Conservation (phyloP, 2,329 filamentous ascomycete genomes). For the Neofusicoccum laricinum region DNA sequence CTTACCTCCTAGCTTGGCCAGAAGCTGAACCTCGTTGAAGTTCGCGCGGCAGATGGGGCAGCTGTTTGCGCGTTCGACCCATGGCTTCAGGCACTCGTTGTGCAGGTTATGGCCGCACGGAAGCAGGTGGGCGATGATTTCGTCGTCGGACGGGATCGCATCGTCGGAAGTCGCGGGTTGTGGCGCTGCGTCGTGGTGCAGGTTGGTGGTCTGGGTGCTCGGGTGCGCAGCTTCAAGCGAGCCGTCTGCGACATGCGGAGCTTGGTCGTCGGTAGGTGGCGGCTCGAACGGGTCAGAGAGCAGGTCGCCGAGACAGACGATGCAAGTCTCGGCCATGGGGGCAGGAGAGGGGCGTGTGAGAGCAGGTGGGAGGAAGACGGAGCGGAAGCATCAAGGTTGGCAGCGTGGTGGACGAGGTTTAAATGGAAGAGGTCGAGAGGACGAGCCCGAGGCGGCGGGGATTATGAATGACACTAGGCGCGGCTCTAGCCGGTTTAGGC, state of each 20-base stretch:
- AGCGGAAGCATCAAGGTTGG: constrained; percentile 11
- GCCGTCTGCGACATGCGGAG: constrained; percentile 13
- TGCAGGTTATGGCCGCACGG: constrained; percentile 91
- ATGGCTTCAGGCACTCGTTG: constrained; percentile 86
- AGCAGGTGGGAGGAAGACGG: constrained; percentile 14
- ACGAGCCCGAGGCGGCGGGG: constrained; percentile 7
- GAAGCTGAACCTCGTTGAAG: constrained; percentile 88
- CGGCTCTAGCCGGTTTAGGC: constrained; percentile 4
- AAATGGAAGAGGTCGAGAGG: constrained; percentile 24
- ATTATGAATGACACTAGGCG: constrained; percentile 16
- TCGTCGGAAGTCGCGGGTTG: constrained; percentile 26
- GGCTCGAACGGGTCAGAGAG: constrained; percentile 42
- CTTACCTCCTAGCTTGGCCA: constrained; percentile 75
- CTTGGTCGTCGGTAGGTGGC: constrained; percentile 35
- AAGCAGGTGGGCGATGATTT: constrained; percentile 59
- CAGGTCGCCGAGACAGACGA: constrained; percentile 70
- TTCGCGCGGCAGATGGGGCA: constrained; percentile 93
- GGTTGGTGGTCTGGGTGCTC: neutral
- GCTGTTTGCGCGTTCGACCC: constrained; percentile 95
- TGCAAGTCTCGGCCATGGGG: constrained; percentile 65
- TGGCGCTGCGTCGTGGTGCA: constrained; percentile 5
- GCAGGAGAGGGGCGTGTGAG: neutral
- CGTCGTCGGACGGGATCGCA: constrained; percentile 41
- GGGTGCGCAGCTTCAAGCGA: constrained; percentile 16
- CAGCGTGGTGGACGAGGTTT: neutral